These are phyloP conservation scores for Xylariales sp. DNA, from an alignment of 2,329 filamentous ascomycete species.

Conservation along the genomic window DNA sequence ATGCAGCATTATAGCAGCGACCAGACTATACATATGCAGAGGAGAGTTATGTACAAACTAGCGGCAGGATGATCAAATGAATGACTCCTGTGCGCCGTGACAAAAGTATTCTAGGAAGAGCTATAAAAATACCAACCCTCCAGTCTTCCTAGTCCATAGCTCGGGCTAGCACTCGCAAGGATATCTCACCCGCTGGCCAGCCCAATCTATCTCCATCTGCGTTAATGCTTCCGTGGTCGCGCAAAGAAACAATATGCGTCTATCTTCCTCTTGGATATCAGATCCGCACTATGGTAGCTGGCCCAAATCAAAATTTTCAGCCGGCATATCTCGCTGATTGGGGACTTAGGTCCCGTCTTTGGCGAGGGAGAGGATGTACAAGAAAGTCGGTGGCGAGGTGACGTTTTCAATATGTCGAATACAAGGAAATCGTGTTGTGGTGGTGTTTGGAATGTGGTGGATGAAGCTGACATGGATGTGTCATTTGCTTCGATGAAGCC, in stretches of 20 bases:
- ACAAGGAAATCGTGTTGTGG: conserved; percentile 16
- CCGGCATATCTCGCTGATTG: no score
- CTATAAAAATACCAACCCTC: conserved; percentile 10
- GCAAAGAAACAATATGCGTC: no score
- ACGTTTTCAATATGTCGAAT: conserved; percentile 12
- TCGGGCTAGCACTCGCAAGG: no score
- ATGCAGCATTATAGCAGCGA: not conserved
- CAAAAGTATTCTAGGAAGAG: conserved; percentile 14
- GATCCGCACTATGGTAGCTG: no score
- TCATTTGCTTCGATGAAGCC: conserved; percentile 11
- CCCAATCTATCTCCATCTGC: no score
- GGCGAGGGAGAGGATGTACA: conserved; percentile 7
- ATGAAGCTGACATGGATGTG: conserved; percentile 13
- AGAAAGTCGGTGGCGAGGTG: conserved; percentile 5
- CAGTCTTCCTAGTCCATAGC: conserved; percentile 10
- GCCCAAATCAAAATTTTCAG: no score
- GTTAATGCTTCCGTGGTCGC: no score
- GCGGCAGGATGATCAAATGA: conserved; percentile 13
- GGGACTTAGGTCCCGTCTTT: no score
- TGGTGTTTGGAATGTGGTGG: conserved; percentile 12
- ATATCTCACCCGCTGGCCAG: no score
- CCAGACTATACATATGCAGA: conserved; percentile 1
- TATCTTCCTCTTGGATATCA: no score
- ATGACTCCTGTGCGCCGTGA: conserved; percentile 15
- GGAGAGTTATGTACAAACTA: conserved; percentile 4